Evolutionary conservation across 495 filamentous ascomycete species (phyloP).

Genomic region (Astrothelium macrocarpum): DNA sequence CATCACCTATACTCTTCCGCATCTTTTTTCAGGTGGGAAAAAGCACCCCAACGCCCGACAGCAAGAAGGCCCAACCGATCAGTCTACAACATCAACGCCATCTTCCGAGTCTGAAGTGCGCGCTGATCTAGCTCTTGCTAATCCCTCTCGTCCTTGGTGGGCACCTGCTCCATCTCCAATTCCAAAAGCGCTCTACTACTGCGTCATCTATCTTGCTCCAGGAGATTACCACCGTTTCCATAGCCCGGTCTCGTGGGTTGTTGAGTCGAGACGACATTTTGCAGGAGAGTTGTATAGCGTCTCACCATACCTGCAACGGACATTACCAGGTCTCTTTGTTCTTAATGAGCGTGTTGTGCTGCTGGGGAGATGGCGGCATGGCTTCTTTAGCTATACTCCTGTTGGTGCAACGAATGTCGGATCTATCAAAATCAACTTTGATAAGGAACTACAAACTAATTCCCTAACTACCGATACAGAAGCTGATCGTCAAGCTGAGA

Average conservation of each 20-base stretch:
- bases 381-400: slow-evolving; percentile 92
- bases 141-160: slow-evolving; percentile 64
- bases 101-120: slow-evolving; percentile 70
- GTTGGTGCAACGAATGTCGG: slow-evolving; percentile 99
- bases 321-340: slow-evolving; percentile 86
- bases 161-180: slow-evolving; percentile 38
- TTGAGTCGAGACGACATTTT: slow-evolving; percentile 84
- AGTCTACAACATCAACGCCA: slow-evolving; percentile 53
- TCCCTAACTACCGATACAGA: slow-evolving; percentile 80
- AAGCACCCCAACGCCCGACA: slow-evolving; percentile 18
- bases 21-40: slow-evolving; percentile 66
- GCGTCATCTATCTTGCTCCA: slow-evolving; percentile 93
- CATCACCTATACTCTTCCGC: slow-evolving; percentile 89
- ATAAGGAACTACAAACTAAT: slow-evolving; percentile 88
- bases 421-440: slow-evolving; percentile 95
- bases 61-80: slow-evolving; percentile 36
- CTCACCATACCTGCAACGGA: slow-evolving; percentile 84
- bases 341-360: slow-evolving; percentile 94
- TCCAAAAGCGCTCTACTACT: slow-evolving; percentile 73
- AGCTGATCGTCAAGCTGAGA: slow-evolving; percentile 69
- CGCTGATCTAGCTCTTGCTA: slow-evolving; percentile 68
- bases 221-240: slow-evolving; percentile 99
- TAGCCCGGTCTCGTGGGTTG: slow-evolving; percentile 88
- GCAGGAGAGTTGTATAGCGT: slow-evolving; percentile 93
- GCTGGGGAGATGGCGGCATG: slow-evolving; percentile 89